Evolutionary conservation across 1,139 yeast genomes (phyloP), one percentile per base, ranked within the genome.

Genomic region (Suhomyces maxii): DNA sequence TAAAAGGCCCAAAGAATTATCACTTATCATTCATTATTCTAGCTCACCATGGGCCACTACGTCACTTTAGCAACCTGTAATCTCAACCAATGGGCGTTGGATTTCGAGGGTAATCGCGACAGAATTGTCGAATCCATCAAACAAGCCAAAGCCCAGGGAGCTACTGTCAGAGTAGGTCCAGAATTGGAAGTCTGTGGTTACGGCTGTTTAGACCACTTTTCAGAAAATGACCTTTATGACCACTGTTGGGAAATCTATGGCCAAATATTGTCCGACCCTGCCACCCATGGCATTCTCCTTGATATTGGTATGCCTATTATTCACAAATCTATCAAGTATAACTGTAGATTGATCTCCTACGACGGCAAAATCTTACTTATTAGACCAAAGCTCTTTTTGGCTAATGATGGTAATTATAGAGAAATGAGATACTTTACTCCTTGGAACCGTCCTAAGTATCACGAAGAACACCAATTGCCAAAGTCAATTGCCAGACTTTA

Each of bases 81-180:
- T 60, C 77, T 95, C 55, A 95, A 95, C 68, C 99, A 95, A 79
- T 95, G 99, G 99, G 97, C 99, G 0, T 76, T 95, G 51, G 99
- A 95, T 67, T 95, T 89, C 67, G 98, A 93, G 65, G 99, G 99
- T 6, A 95, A 95, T 66, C 79, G 96, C 47, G 96, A 90, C 60
- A 75, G 99, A 46, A 93, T 95, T 55, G 61, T 93, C 34, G 84
- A 86, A 59, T 86, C 96, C 50, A 91, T 95, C 59, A 65, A 65
- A 33, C 75, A 80, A 45, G 97, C 99, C 45, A 91, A 91, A 60
- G 65, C 68, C 23, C 77, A 73, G 50, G 89, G 90, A 8, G 95
- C 99, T 0, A 74, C 77, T 34, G 77, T 95, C 46, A 79, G 99
- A 61, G 97, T 95, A 18, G 99, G 99, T 1, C 99, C 99, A 1